These are phyloP conservation scores for Talaromyces borbonicus DNA, from an alignment of 495 filamentous ascomycete genomes.

Conservation along the genomic window DNA sequence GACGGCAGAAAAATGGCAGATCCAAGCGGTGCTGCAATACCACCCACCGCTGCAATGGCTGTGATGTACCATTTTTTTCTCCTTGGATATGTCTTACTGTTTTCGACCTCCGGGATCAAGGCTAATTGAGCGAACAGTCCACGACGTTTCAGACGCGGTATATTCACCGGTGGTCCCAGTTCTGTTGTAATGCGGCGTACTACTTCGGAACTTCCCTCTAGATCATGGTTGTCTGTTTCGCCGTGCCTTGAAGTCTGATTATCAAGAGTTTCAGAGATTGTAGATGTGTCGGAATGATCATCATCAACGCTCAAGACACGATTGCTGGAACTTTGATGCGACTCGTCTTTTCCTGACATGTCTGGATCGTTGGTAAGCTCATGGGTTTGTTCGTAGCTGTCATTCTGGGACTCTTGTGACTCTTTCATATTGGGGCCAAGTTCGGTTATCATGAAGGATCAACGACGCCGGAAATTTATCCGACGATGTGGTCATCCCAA, in stretches of 20 bases:
- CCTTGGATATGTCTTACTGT: slow-evolving; percentile 61
- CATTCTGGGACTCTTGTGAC: too few relatives aligned
- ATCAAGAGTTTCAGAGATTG: background rate
- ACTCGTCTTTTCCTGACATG: too few relatives aligned
- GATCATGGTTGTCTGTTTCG: background rate
- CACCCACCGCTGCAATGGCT: slow-evolving; percentile 64
- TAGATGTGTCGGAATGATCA: slow-evolving; percentile 3
- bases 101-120: slow-evolving; percentile 72
- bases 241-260: background rate
- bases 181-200: slow-evolving; percentile 13
- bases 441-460: background rate
- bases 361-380: too few relatives aligned
- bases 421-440: background rate
- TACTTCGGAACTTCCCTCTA: background rate
- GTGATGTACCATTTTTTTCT: slow-evolving; percentile 82
- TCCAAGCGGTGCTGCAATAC: slow-evolving; percentile 71
- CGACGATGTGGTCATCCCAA: too few relatives aligned
- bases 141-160: slow-evolving; percentile 59
- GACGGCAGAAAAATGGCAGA: slow-evolving; percentile 77
- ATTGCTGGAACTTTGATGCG: too few relatives aligned
- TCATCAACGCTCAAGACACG: background rate
- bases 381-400: too few relatives aligned
- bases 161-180: slow-evolving; percentile 21
- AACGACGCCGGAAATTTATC: slow-evolving; percentile 4
- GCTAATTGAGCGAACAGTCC: slow-evolving; percentile 66